phyloP scores from a whole-genome alignment of 345 rosid species.

The Salix suchowensis region DNA sequence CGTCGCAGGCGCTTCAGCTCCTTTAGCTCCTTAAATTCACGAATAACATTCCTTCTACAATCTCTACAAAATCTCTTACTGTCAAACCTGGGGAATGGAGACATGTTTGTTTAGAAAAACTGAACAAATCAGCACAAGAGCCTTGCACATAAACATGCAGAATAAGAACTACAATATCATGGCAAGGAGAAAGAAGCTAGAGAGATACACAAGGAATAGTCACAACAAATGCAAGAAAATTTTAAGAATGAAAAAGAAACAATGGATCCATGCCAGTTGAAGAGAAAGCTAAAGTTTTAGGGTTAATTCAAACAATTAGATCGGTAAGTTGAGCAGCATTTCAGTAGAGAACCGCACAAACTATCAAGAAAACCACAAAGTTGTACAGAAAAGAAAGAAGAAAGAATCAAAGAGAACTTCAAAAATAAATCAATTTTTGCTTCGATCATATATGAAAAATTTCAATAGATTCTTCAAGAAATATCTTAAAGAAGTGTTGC shows the following conservation, averaged over 20 bases:
- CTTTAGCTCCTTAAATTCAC: conserved; percentile 92
- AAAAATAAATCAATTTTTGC: background rate
- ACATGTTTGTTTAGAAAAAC: background rate
- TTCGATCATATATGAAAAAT: background rate
- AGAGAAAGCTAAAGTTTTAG: background rate
- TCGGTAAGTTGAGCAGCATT: background rate
- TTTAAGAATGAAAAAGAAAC: background rate
- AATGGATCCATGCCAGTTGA: too few species aligned
- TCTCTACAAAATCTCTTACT: conserved; percentile 97
- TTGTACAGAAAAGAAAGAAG: background rate
- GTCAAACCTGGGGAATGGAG: conserved; percentile 64
- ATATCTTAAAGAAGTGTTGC: background rate
- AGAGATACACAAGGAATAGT: background rate
- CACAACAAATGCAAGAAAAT: background rate
- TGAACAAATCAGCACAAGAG: background rate
- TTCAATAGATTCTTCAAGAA: background rate
- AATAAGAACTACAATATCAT: background rate
- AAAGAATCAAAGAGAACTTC: background rate
- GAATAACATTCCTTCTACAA: conserved; percentile 86
- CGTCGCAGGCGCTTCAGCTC: conserved; percentile 84
- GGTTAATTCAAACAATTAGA: background rate
- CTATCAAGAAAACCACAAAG: background rate
- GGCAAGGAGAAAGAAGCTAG: background rate
- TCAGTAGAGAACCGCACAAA: background rate
- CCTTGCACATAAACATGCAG: background rate